A percentile compares a stretch with the other conserved stretches of the same genome.
These are phyloP conservation scores for Rhamnella rubrinervis DNA, from an alignment of 331 rosid species.

Conservation along the genomic window DNA sequence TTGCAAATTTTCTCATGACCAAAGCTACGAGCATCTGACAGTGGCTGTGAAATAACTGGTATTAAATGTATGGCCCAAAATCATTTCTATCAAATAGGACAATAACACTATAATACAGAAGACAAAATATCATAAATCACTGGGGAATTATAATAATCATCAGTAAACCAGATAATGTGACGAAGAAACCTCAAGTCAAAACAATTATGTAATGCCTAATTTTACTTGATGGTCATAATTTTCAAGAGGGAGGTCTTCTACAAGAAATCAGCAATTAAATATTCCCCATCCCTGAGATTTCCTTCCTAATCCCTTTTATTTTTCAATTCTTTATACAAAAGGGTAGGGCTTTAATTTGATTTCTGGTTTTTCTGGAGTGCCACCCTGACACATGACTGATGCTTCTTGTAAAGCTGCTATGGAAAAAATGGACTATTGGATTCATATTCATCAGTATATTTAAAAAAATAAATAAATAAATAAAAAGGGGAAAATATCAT, in stretches of 20 bases:
- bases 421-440: too few relatives aligned
- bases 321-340: too few relatives aligned
- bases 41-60: constrained; percentile 18
- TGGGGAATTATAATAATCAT: background rate
- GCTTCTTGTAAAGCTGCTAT: too few relatives aligned
- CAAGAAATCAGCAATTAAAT: background rate
- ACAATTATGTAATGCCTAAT: background rate
- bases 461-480: too few relatives aligned
- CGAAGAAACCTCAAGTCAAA: background rate
- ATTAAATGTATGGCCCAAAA: background rate
- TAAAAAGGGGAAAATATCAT: too few relatives aligned
- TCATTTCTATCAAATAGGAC: background rate
- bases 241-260: too few relatives aligned
- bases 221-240: background rate
- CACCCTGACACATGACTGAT: too few relatives aligned
- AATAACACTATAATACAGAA: too few relatives aligned
- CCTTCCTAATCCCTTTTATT: background rate
- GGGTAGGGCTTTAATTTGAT: background rate
- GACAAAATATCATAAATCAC: background rate
- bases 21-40: constrained; percentile 33
- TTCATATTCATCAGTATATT: too few relatives aligned
- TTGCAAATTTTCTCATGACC: constrained; percentile 21
- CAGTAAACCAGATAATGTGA: background rate
- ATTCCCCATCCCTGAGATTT: background rate
- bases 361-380: background rate